Evolutionary conservation across 1,284 basidiomycete genomes (phyloP), one percentile per base, ranked within the genome.

Genomic region (Malassezia caprae): DNA sequence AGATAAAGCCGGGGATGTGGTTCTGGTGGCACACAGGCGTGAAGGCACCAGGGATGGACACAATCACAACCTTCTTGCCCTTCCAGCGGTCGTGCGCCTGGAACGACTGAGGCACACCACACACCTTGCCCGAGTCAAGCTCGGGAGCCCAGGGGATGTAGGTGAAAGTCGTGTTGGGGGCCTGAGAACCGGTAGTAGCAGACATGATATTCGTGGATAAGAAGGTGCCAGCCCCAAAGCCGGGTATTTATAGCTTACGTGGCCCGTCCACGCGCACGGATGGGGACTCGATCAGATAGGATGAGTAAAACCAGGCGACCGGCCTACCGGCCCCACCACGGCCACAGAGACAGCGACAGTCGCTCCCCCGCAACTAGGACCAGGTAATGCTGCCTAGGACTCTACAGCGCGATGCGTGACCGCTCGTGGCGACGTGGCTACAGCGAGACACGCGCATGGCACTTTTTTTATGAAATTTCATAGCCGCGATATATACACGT

Each of bases 51-150:
- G 86, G 86, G 37, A 87, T 83, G 57, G 85, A 78, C 73, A 88
- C 80, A 57, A 88, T 75, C 43, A 88, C 83, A 51, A 88, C 83
- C 76, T 86, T 88, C 80, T 89, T 88, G 70, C 83, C 84, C 76
- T 84, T 85, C 84, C 84, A 87, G 43, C 81, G 64, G 15, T 68
- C 62, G 61, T 83, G 79, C 19, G 82, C 84, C 56, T 77, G 60
- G 50, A 76, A 50, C 58, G 69, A 64, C 48, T 77, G 63, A 37
- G 73, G 75, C 19, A 64, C 57, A 32, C 75, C 75, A 57, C 75
- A 76, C 5, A 66, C 70, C 34, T 64, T 56, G 41, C 68, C 66
- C 71, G 82, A 78, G 35, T 84, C 85, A 51, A 87, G 81, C 72
- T 82, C 83, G 17, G 82, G 78, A 2, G 79, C 75, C 72, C 81